Percentiles rank a stretch among this genome's conserved stretches.
Conservation (phyloP, 1,284 basidiomycete genomes). For the Schizophyllum commune region DNA sequence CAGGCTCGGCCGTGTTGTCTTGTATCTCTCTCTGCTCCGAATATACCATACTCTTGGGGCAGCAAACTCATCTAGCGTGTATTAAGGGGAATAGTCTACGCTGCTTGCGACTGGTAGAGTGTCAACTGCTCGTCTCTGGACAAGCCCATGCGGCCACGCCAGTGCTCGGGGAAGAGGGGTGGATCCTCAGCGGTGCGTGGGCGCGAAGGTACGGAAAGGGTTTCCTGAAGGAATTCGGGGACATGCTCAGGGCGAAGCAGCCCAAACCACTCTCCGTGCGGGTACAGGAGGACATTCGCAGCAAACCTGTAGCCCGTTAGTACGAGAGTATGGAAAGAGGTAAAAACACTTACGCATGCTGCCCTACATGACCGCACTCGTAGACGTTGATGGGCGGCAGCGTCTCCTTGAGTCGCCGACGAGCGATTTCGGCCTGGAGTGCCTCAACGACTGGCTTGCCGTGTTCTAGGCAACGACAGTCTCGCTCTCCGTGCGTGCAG, state of each 20-base stretch:
- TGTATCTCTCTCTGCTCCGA: no score
- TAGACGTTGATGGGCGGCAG: conserved; percentile 37
- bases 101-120: conserved; percentile 17
- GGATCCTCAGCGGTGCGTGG: conserved; percentile 22
- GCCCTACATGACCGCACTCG: conserved; percentile 76
- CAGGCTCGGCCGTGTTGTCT: no score
- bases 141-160: conserved; percentile 75
- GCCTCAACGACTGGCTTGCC: conserved; percentile 45
- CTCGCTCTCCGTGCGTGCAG: conserved; percentile 64
- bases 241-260: conserved; percentile 50
- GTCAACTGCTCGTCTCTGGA: conserved; percentile 52
- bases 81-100: neutral
- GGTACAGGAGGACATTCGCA: conserved; percentile 70
- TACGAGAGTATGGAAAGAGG: conserved; percentile 2
- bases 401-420: conserved; percentile 20
- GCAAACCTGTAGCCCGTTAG: conserved; percentile 49
- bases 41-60: no score
- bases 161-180: conserved; percentile 39
- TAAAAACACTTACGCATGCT: conserved; percentile 60
- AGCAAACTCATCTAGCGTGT: neutral
- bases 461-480: conserved; percentile 67
- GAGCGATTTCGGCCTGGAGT: conserved; percentile 33
- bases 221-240: conserved; percentile 41
- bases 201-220: conserved; percentile 27
- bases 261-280: conserved; percentile 76